Evolutionary conservation across 2,329 filamentous ascomycete genomes (phyloP).

Genomic region (Scopulariopsis brevicaulis): DNA sequence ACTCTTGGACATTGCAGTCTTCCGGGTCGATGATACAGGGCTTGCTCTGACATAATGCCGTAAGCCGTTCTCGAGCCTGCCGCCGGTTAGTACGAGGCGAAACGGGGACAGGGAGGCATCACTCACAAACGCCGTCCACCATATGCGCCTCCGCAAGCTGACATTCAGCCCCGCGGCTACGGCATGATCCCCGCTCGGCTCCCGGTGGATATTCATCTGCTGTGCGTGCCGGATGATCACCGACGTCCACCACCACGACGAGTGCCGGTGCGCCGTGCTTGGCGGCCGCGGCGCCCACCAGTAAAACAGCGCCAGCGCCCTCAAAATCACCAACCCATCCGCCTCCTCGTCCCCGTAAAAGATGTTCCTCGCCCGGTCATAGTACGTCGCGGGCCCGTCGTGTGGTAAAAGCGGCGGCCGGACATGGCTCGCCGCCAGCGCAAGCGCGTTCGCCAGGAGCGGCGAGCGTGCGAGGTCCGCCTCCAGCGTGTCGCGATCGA

Average conservation of each 20-base stretch:
- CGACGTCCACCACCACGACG: conserved; percentile 33
- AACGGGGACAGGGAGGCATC: not conserved
- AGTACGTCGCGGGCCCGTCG: conserved; percentile 23
- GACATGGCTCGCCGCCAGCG: conserved; percentile 26
- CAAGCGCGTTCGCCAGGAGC: conserved; percentile 23
- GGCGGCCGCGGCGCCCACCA: conserved; percentile 30
- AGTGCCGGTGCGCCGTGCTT: conserved; percentile 23
- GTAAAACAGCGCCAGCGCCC: conserved; percentile 26
- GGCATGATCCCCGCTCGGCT: conserved; percentile 15
- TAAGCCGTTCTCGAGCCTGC: conserved; percentile 22
- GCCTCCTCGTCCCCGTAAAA: conserved; percentile 28
- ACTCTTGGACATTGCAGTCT: conserved; percentile 26
- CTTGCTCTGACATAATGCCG: conserved; percentile 28
- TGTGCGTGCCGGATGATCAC: conserved; percentile 29
- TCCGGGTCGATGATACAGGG: conserved; percentile 28
- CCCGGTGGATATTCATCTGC: conserved; percentile 29
- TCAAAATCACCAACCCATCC: conserved; percentile 21
- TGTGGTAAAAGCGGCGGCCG: conserved; percentile 26
- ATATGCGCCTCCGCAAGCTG: conserved; percentile 23
- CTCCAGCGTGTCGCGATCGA: conserved; percentile 18
- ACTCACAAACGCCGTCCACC: conserved; percentile 26
- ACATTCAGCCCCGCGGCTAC: conserved; percentile 9
- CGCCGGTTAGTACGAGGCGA: not conserved
- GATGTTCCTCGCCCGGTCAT: conserved; percentile 23
- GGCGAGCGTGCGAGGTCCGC: conserved; percentile 19